Base-by-base conservation (phyloP, 1,284 basidiomycete genomes). In the Cryptococcus depauperatus region DNA sequence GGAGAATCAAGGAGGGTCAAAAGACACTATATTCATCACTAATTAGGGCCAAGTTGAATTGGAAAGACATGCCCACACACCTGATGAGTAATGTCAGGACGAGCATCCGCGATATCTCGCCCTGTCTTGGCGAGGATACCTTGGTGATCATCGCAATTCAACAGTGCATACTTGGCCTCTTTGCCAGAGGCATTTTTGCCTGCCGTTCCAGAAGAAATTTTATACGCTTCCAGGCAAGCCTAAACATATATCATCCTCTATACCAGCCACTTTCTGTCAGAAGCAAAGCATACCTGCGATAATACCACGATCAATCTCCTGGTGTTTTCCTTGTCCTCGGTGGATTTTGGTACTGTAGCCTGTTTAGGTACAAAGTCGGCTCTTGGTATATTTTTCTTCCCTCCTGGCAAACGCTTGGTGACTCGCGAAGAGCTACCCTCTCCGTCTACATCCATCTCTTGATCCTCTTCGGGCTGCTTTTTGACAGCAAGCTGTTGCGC, bases 71-170 rank as follows among this genome's bases (percentile, higher is more conserved):
- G 4, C 26, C 67, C 77, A 55, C 49, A n/a, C n/a, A 89, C 89
- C 79, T 98, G 95, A 70, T 99, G 93, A 0, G 95, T 98, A 64
- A 98, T 98, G 71, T 98, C 95, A 5, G 95, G 93, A 52, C 93
- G 75, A 16, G 95, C 93, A 71, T 97, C 92, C 18, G 95, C 92
- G 57, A 98, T 98, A 72, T 99, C 95, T 59, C 93, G 78, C 23
- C 91, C 90, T 3, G 92, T 96, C 73, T 96, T 97, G 6, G 95
- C 93, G 49, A 99, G 76, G 53, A 99, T 95, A 41, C 93, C 90
- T 70, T 99, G 93, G 72, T 98, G 93, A 61, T 99, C 93, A 69
- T 99, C 93, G 72, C 95, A 98, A 72, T 99, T 99, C 56, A 99
- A 74, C 48, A 99, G 75, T 14, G 91, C 91, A 70, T 97, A 97